Evolutionary conservation across 2,329 filamentous ascomycete species (phyloP).

Genomic region (Venturia effusa): DNA sequence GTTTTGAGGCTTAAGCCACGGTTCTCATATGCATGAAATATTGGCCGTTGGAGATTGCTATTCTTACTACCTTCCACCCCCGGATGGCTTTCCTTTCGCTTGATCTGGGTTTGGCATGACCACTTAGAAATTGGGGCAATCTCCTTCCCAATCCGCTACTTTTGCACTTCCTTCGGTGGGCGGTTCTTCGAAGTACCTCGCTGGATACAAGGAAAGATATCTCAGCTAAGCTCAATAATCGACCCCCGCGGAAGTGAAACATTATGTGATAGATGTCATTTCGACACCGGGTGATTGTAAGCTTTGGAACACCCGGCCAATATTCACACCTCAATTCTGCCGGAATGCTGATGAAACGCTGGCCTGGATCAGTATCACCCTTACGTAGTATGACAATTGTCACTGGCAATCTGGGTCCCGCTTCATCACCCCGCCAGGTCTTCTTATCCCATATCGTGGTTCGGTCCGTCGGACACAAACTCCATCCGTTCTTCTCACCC

Average conservation of each 20-base stretch:
- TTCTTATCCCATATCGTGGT: background rate
- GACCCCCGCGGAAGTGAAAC: too few species aligned
- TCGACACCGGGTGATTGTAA: too few species aligned
- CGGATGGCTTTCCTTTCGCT: background rate
- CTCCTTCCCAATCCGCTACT: background rate
- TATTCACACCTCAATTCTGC: background rate
- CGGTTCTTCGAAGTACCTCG: background rate
- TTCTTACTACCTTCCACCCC: background rate
- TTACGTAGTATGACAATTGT: background rate
- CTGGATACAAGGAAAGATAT: background rate
- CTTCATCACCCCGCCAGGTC: background rate
- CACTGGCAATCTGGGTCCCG: background rate
- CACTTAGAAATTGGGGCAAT: background rate
- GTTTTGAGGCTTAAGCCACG: background rate
- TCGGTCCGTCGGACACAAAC: background rate
- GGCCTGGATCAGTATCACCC: too few species aligned
- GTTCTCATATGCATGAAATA: background rate
- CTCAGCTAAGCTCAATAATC: background rate
- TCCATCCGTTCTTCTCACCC: background rate
- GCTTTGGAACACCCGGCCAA: background rate
- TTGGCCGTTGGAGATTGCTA: conserved; percentile 2
- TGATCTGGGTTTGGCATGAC: background rate
- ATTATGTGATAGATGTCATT: background rate
- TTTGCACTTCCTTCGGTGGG: background rate
- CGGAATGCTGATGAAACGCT: background rate